Evolutionary conservation across 768 basidiomycete genomes (phyloP).

Genomic region (Rhizopogon salebrosus): DNA sequence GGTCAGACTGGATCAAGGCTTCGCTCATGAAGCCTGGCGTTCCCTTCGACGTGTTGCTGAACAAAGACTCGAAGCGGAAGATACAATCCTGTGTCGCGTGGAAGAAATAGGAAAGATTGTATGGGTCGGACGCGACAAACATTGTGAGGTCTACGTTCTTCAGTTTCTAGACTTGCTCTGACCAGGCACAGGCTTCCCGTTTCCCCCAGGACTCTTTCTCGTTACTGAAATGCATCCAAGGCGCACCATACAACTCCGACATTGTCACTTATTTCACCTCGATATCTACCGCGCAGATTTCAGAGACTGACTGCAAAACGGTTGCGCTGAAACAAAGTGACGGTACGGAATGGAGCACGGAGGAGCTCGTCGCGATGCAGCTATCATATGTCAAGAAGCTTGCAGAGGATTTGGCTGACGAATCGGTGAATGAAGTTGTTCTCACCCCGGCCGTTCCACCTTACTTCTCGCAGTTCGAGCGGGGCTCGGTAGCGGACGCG

Average conservation of each 20-base stretch:
- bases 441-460: conserved; percentile 90
- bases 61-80: conserved; percentile 96
- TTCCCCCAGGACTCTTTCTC: conserved; percentile 87
- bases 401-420: conserved; percentile 70
- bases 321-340: conserved; percentile 55
- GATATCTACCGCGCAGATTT: conserved; percentile 48
- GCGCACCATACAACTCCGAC: conserved; percentile 56
- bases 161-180: neutral
- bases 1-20: conserved; percentile 95
- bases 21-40: conserved; percentile 91
- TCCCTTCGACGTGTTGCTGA: conserved; percentile 93
- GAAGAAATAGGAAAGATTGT: conserved; percentile 86
- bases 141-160: conserved; percentile 51
- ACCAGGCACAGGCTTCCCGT: conserved; percentile 66
- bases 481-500: conserved; percentile 88
- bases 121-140: conserved; percentile 85
- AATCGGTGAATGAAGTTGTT: conserved; percentile 78
- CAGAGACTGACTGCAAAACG: conserved; percentile 55
- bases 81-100: conserved; percentile 86
- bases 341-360: conserved; percentile 70
- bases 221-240: conserved; percentile 81
- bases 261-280: conserved; percentile 52
- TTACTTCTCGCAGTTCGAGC: conserved; percentile 86
- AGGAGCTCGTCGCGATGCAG: conserved; percentile 94
- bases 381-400: conserved; percentile 85